Evolutionary conservation across 1,139 yeast genomes (phyloP), one percentile per base, ranked within the genome.

Genomic region (Yamadazyma taylorii): DNA sequence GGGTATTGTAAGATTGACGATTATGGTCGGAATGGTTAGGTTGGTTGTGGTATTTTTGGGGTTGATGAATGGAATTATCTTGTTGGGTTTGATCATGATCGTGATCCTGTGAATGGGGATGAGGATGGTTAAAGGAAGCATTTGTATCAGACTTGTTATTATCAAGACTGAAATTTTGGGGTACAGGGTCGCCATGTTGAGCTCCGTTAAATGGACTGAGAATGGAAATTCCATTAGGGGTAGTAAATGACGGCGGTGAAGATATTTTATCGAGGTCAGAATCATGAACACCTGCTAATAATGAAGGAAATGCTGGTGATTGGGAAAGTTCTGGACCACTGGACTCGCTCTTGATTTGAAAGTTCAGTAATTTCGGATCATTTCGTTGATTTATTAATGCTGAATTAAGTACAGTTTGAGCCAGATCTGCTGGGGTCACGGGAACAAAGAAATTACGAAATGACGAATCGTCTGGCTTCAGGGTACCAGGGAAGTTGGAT

Each of bases 161-260:
- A 11, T 24, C 11, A n/a, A 11, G 26, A 24, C 26, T 12, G 5
- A 12, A 12, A 5, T 24, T n/a, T 11, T 24, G n/a, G 26, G n/a
- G 26, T 11, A 6, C 26, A 11, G 13, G 26, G 13, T 13, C 17
- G 8, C 7, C 16, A 10, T 26, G 17, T 26, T 26, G 8, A 12
- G 29, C 8, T 14, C 17, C 24, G 3, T 29, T 24, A 10, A 35
- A 21, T 6, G 39, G 42, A 25, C 42, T 38, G 25, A 41, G 32
- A 12, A 41, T 41, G 2, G 53, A 48, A 24, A 46, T 36, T 2
- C 51, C 52, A 9, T 36, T 36, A 1, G 52, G 50, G 9, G 51
- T 44, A 8, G 33, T 22, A 27, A 49, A 50, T 4, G 50, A 35
- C 2, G 49, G 39, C 3, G 51, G 46, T 1, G 47, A 38, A 15